Percentiles rank a stretch among this genome's conserved stretches.
These are phyloP conservation scores for Podospora pseudocomata DNA, from an alignment of 495 filamentous ascomycete genomes.

Conservation along the genomic window DNA sequence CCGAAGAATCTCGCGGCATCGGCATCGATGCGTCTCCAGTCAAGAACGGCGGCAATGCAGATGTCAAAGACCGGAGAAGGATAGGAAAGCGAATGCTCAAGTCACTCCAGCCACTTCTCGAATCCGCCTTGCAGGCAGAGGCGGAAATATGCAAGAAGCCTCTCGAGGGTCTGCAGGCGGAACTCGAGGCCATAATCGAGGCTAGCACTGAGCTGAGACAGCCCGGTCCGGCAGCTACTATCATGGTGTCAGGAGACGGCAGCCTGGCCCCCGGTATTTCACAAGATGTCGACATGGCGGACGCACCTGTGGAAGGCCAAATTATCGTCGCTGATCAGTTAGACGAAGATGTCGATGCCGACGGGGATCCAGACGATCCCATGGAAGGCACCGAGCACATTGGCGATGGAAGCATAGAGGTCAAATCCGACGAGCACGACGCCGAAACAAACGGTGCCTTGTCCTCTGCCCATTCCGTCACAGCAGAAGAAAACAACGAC, in stretches of 20 bases:
- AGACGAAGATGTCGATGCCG: conserved; percentile 21
- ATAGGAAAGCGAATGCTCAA: conserved; percentile 82
- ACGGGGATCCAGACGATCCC: conserved; percentile 16
- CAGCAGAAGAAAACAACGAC: conserved; percentile 18
- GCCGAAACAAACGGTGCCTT: conserved; percentile 35
- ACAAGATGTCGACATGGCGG: conserved; percentile 46
- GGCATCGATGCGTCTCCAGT: conserved; percentile 26
- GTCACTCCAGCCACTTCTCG: conserved; percentile 68
- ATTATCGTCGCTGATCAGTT: conserved; percentile 40
- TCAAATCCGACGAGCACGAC: conserved; percentile 37
- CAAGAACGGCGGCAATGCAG: conserved; percentile 36
- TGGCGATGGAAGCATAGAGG: conserved; percentile 40
- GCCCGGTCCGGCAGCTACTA: conserved; percentile 16
- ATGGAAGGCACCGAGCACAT: conserved; percentile 26
- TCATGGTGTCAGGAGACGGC: conserved; percentile 26
- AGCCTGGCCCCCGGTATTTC: conserved; percentile 27
- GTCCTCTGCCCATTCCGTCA: conserved; percentile 22
- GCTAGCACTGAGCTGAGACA: conserved; percentile 45
- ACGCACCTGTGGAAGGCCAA: conserved; percentile 42
- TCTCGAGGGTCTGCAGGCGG: conserved; percentile 64
- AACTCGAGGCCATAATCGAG: conserved; percentile 71
- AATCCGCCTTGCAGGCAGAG: conserved; percentile 74
- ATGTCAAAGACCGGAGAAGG: conserved; percentile 49
- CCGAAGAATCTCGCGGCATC: conserved; percentile 29
- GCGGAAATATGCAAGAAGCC: conserved; percentile 68